Base-by-base conservation (phyloP, 2,329 filamentous ascomycete genomes). In the Fusarium sp. region DNA sequence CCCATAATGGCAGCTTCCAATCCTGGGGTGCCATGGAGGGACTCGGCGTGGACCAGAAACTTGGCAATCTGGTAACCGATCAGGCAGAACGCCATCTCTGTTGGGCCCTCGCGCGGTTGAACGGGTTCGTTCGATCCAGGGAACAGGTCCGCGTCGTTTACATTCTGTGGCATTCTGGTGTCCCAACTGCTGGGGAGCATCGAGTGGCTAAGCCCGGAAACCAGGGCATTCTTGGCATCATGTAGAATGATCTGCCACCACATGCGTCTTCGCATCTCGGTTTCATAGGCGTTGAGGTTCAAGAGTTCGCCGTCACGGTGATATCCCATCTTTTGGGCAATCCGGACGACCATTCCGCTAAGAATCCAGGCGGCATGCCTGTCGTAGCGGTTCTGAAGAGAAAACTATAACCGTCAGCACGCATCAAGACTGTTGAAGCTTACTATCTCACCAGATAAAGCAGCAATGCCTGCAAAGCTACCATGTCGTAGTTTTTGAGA, bases 301-400 rank as follows among this genome's bases (percentile, higher is more conserved):
- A 91, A 83, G 20, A 82, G 80, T 68, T 88, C 86, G 38, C 90
- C 90, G 68, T 93, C 91, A 14, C 89, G 86, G 69, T 93, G 90
- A 57, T 93, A 85, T 1, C 91, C 91, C 86, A 93, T 91, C 77
- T 91, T 91, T 78, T 92, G 89, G 1, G 90, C 91, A 62, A 93
- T 90, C 22, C 91, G 87, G 37, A 93, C 85, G 6, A 90, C 85
- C 17, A 90, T 84, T 6, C 90, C 90, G 61, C 89, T 90, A 25
- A 92, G 78, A 50, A 91, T 87, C 89, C 90, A 92, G 6, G 88
- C 84, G 2, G 88, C 87, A 73, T 91, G 89, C 4, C 87, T 86
- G 70, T 91, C 88, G 75, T 90, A 90, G 7, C 88, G 86, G 37
- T 89, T 88, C 62, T 90, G 86, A 1, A 91, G 82, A 1, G 89